A percentile compares a stretch with the other conserved stretches of the same genome.
Conservation (phyloP, 2,329 filamentous ascomycete species). For the Paraphoma chrysanthemicola region DNA sequence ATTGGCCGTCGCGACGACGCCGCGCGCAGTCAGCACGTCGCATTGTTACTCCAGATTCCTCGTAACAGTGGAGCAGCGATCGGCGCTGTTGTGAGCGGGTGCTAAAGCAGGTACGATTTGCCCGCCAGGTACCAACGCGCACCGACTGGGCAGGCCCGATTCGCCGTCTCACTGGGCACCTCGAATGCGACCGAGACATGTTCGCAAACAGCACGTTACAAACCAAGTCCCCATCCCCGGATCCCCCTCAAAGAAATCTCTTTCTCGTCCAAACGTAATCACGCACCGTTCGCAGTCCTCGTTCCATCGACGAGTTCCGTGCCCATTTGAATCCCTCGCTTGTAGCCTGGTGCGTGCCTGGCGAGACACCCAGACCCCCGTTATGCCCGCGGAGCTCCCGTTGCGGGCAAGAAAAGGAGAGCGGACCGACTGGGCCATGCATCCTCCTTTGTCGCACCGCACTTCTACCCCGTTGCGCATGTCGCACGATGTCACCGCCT, state of each 20-base stretch:
- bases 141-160: constrained; percentile 1
- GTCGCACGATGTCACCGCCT: constrained; percentile 2
- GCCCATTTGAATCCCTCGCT: too few relatives aligned
- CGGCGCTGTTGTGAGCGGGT: constrained; percentile 1
- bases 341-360: too few relatives aligned
- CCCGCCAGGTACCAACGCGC: not conserved
- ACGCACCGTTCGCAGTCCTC: too few relatives aligned
- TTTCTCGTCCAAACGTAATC: not conserved
- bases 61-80: not conserved
- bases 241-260: not conserved
- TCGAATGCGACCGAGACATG: not conserved
- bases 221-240: not conserved
- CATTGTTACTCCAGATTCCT: constrained; percentile 4
- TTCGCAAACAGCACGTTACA: not conserved
- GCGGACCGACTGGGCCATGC: not conserved
- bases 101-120: not conserved
- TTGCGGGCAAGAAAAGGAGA: constrained; percentile 3
- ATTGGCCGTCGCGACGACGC: not conserved
- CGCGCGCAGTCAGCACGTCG: not conserved
- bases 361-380: not conserved
- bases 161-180: not conserved
- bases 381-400: not conserved
- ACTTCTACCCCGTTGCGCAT: not conserved
- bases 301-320: too few relatives aligned
- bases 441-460: not conserved